Percentiles rank a stretch among this genome's conserved stretches.
phyloP scores from a whole-genome alignment of 1,284 basidiomycete genomes.

The Sanghuangporus baumii region DNA sequence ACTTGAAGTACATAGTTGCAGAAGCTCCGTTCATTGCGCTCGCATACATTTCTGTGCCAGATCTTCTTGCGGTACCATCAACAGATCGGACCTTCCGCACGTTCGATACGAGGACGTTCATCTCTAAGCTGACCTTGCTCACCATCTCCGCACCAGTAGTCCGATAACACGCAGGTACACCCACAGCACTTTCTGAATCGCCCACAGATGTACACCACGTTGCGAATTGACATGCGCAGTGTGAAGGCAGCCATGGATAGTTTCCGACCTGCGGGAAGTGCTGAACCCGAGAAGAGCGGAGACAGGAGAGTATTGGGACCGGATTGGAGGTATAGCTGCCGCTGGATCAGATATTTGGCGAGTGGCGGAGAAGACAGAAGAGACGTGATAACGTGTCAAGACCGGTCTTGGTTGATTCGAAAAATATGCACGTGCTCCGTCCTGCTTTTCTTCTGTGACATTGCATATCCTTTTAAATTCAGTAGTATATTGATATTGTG shows the following conservation, averaged over 20 bases:
- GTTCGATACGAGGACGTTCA: conserved; percentile 51
- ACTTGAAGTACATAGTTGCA: conserved; percentile 57
- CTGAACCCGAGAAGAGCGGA: conserved; percentile 28
- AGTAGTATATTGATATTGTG: not conserved
- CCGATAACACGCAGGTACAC: conserved; percentile 68
- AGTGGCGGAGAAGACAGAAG: conserved; percentile 28
- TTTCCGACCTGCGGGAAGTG: conserved; percentile 54
- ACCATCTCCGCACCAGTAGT: conserved; percentile 38
- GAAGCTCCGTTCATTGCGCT: conserved; percentile 69
- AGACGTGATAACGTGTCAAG: not conserved
- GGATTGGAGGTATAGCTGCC: conserved; percentile 79
- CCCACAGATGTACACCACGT: conserved; percentile 58
- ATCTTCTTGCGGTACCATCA: conserved; percentile 47
- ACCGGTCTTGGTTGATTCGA: too few relatives aligned
- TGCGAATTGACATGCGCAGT: conserved; percentile 76
- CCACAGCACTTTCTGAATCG: conserved; percentile 61
- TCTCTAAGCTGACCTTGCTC: conserved; percentile 24
- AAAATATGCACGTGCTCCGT: not conserved
- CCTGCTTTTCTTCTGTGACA: not conserved
- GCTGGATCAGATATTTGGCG: conserved; percentile 81
- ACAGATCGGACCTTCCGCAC: conserved; percentile 64
- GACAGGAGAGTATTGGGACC: conserved; percentile 62
- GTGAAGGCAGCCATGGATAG: conserved; percentile 55
- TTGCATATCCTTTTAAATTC: too few relatives aligned
- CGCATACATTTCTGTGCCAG: conserved; percentile 1